Evolutionary conservation across 108 stramenopile genomes (phyloP), one percentile per base, ranked within the genome.

Genomic region (Craspedostauros australis): DNA sequence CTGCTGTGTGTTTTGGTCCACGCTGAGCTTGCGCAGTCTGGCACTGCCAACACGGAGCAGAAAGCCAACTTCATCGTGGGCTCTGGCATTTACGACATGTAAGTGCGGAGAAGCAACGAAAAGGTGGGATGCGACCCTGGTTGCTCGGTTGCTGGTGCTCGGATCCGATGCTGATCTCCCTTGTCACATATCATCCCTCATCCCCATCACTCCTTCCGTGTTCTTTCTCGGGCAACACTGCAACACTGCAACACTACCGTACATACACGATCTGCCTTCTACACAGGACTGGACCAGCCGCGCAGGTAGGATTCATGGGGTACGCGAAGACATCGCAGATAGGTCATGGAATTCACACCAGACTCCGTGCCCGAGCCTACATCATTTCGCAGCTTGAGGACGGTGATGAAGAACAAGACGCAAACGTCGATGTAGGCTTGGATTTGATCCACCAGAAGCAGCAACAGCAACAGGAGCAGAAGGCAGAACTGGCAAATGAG

Each of bases 351-450:
- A 76, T 81, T 41, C 75, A 77, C 54, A 38, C 48, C 39, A 30
- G 80, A 9, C 52, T 77, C 12, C 50, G 71, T 11, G 41, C 80
- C 12, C 54, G 80, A 9, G 75, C 80, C 9, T 81, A 70, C 38
- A 66, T 75, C n/a, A 42, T 81, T 16, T 21, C 55, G 21, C 14
- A 49, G 26, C 24, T 34, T 9, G 21, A 16, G 3, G 21, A 5
- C 18, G 33, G 2, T 33, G 34, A 15, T 5, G 49, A 28, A 50
- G 30, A 39, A 28, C 8, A 31, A 59, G 11, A 29, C 24, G 5
- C 11, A 16, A 21, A n/a, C 5, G 26, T 14, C 8, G 2, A 2
- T 9, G 16, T 18, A n/a, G 18, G 45, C 18, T 25, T 14, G 46
- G 26, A 24, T n/a, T n/a, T 5, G 22, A 24, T 6, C 20, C 16